These are phyloP conservation scores for Carallia brachiata DNA, from an alignment of 345 rosid genomes.

Conservation along the genomic window DNA sequence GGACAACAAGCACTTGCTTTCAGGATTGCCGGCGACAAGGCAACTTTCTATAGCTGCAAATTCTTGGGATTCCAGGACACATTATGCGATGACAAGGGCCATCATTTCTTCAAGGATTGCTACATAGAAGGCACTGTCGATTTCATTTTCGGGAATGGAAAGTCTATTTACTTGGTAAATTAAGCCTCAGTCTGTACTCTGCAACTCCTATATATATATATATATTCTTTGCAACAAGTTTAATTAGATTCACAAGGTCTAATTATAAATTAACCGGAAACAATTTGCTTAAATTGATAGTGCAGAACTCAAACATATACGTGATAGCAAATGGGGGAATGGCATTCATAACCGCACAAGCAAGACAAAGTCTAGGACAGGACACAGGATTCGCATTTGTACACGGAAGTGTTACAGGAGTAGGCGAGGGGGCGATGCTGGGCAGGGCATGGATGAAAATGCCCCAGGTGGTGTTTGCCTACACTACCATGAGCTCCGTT, in stretches of 20 bases:
- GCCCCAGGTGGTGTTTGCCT: slow-evolving; percentile 31
- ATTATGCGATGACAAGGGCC: slow-evolving; percentile 6
- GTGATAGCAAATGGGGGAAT: slow-evolving; percentile 33
- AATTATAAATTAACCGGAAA: background rate
- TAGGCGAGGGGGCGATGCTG: slow-evolving; percentile 37
- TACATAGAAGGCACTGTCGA: slow-evolving; percentile 18
- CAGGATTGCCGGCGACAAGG: slow-evolving; percentile 14
- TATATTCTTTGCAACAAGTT: background rate
- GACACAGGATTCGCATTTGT: slow-evolving; percentile 55
- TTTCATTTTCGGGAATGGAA: slow-evolving; percentile 15
- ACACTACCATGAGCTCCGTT: slow-evolving; percentile 28
- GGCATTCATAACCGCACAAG: slow-evolving; percentile 63
- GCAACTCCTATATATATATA: background rate
- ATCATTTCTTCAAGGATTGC: slow-evolving; percentile 12
- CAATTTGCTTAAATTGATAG: background rate
- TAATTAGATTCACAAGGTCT: background rate
- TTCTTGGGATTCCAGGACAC: slow-evolving; percentile 12
- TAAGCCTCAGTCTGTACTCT: background rate
- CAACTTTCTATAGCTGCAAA: slow-evolving; percentile 4
- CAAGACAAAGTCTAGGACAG: slow-evolving; percentile 27
- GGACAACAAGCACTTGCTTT: slow-evolving; percentile 16
- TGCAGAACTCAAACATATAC: slow-evolving; percentile 38
- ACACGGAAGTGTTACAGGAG: slow-evolving; percentile 51
- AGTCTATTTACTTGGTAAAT: slow-evolving; percentile 7
- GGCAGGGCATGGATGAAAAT: slow-evolving; percentile 62